Evolutionary conservation across 2,329 filamentous ascomycete species (phyloP), one percentile per base, ranked within the genome.

Genomic region (Clarireedia hainanense): DNA sequence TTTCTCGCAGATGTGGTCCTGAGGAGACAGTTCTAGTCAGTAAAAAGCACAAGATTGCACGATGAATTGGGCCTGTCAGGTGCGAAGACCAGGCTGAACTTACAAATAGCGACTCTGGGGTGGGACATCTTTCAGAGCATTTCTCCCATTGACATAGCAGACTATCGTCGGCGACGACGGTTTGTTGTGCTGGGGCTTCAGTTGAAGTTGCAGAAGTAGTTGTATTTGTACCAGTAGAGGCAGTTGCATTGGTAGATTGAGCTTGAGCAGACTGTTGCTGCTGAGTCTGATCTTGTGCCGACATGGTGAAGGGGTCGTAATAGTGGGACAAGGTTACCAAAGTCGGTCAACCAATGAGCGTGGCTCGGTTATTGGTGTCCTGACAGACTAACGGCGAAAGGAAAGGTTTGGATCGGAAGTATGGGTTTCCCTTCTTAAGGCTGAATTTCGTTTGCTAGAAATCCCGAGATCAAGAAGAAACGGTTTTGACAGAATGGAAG

Each of bases 1-100:
- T 69, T 91, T 89, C 72, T 97, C 94, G 74, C 94, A 97, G 64
- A 99, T 91, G 73, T 99, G 94, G 68, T 97, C 92, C 91, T 97
- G 67, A 12, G 27, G 47, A 45, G 9, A 30, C 9, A 42, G 47
- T 42, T 50, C 59, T 54, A 61, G 55, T 26, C 30, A 34, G 30
- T 34, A 34, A 34, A 2, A 12, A 34, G 20, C 12, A 12, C 6
- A 6, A 30, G 6, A 23, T 24, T 15, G 2, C 10, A 17, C 43
- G 43, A 5, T 23, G 24, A 12, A 23, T 20, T 17, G 20, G 15
- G 45, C n/a, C 23, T 24, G n/a, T 47, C 10, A 20, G 24, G 10
- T 14, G 37, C 6, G 27, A 26, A 15, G 27, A 42, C 12, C 9
- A 14, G 14, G 30, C 12, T 27, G 15, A 50, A 69, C 70, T 58